phyloP scores from a whole-genome alignment of 1,284 basidiomycete species.

The Limonomyces culmigenus region DNA sequence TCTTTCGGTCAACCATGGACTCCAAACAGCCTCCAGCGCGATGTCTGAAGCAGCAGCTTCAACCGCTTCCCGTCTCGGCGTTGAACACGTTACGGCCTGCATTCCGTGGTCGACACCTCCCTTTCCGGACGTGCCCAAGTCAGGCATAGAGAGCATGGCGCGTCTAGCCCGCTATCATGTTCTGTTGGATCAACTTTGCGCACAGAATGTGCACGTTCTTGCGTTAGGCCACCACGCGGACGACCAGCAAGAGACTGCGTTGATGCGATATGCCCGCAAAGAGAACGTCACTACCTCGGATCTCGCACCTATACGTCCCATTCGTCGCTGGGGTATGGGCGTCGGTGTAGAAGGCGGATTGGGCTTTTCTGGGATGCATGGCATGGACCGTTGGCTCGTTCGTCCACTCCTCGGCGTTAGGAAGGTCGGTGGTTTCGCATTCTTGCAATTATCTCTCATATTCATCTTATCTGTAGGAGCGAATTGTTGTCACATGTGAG shows the following conservation, averaged over 20 bases:
- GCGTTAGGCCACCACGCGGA: constrained; percentile 63
- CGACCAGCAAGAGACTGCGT: constrained; percentile 62
- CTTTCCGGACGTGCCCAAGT: constrained; percentile 25
- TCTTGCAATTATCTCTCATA: constrained; percentile 1
- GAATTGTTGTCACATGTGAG: constrained; percentile 58
- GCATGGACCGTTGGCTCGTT: constrained; percentile 49
- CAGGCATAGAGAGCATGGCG: constrained; percentile 32
- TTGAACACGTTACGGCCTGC: constrained; percentile 25
- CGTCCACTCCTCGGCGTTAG: constrained; percentile 47
- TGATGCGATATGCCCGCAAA: constrained; percentile 47
- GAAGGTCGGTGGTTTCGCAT: constrained; percentile 31
- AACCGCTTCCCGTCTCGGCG: constrained; percentile 24
- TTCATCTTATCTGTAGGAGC: constrained; percentile 29
- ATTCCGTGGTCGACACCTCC: constrained; percentile 39
- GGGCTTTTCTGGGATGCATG: constrained; percentile 28
- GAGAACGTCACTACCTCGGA: too few relatives aligned
- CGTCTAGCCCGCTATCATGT: constrained; percentile 39
- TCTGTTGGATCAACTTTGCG: constrained; percentile 32
- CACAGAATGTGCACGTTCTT: constrained; percentile 20
- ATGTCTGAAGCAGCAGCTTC: constrained; percentile 35
- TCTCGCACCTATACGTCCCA: constrained; percentile 47
- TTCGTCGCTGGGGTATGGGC: constrained; percentile 66
- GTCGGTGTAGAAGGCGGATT: constrained; percentile 15
- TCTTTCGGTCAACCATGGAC: constrained; percentile 45
- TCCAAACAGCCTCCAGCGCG: constrained; percentile 34